Base-by-base conservation (phyloP, 2,329 filamentous ascomycete species). In the Microsporum ferrugineum region DNA sequence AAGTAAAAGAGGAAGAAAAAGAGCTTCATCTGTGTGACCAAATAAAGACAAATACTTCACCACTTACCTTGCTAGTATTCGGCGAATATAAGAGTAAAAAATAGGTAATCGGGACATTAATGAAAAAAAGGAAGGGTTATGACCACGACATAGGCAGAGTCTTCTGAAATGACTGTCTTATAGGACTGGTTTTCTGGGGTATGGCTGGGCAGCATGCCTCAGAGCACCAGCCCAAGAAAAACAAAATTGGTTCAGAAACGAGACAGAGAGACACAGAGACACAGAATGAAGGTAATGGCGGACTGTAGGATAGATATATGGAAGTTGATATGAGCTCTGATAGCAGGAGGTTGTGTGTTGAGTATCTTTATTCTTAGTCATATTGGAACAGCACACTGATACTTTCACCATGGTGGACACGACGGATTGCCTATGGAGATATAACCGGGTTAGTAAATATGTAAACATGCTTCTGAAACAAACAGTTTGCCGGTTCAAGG, bases 371-470 rank as follows among this genome's bases (percentile, higher is more conserved):
- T 39, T 57, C 33, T 57, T n/a, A 91, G 72, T 89, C 87, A 75
- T 89, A 88, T 72, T 91, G 87, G 76, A 99, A 99, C 58, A 99
- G 82, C 63, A 94, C 89, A 73, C 91, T 96, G 76, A 99, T 96
- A 70, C 90, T 96, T 78, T 99, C 94, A 69, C 94, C 94, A 74
- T 97, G 91, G 76, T 99, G 94, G 62, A 97, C 92, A 65, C 94
- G 85, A 65, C 94, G 88, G 68, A 97, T 96, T 58, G 94, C 85
- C 84, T 85, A 61, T 47, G 27, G 23, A 23, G n/a, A 47, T n/a
- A 47, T 29, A 47, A 47, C 5, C 34, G 10, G 23, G 27, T 47
- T 47, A 47, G 43, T 47, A 8, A 47, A 17, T 67, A 34, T 51
- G 61, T 27, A 62, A n/a, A 63, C 43, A 47, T 53, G 62, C 73